Base-by-base conservation (phyloP, 306 rosid species). In the Rosa multiflora region DNA sequence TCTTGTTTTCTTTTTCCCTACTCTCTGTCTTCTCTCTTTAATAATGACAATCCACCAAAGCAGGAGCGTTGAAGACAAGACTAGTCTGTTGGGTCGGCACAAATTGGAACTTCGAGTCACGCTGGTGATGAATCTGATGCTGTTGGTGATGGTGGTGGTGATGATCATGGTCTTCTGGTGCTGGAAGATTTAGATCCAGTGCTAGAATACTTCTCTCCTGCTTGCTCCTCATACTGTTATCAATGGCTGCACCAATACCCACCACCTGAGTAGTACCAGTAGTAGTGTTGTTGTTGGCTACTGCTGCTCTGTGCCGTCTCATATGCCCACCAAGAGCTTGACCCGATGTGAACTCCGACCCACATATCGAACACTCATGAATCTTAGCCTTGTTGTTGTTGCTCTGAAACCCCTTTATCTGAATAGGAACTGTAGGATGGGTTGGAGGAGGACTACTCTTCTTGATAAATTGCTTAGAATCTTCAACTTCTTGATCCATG, bases 261-360 rank as follows among this genome's bases (percentile, higher is more conserved):
- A 20, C 74, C 55, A 39, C 55, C 6, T 23, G 39, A 44, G 40
- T 42, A 15, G 20, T 10, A 46, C 21, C 14, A 43, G 23, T 3
- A n/a, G 55, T 39, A 2, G 13, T 72, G 3, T 53, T 21, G 68
- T 51, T 82, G 3, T 80, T 51, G 29, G 87, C 73, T 10, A 90
- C 40, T 3, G 72, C 66, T 0, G 88, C 52, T 55, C 98, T 87
- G 18, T 95, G 99, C 78, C 97, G 85, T 73, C 98, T 90, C 99
- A 95, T 95, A 72, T 95, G 99, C 5, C 98, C 99, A 7, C 99
- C 97, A 43, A 95, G 83, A 8, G 98, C 99, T 86, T 95, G 99
- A 2, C 97, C 98, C 0, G 99, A 95, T 8, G 84, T 83, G 84
- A 95, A 95, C 63, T 91, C 98, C 17, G 93, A 75, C 5, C 99